A percentile compares a stretch with the other conserved stretches of the same genome.
These are phyloP conservation scores for Aquilaria sinensis DNA, from an alignment of 345 rosid species.

Conservation along the genomic window DNA sequence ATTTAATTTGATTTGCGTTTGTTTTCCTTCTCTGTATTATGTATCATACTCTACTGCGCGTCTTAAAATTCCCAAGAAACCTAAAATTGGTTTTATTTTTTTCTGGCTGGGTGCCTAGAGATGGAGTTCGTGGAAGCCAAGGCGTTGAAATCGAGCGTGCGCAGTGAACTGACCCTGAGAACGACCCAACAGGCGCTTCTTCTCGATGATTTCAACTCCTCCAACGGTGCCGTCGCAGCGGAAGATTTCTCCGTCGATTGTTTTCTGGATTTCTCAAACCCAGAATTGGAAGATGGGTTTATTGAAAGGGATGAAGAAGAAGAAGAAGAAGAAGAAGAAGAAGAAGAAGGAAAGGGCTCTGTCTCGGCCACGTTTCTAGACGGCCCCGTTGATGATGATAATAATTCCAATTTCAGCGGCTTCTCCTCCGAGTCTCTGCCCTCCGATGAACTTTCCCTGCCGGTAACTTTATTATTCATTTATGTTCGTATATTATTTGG, in stretches of 20 bases:
- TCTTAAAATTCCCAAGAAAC: no score
- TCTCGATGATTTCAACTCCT: slow-evolving; percentile 26
- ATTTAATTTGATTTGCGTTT: not conserved
- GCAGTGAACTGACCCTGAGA: slow-evolving; percentile 31
- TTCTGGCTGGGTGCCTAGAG: not conserved
- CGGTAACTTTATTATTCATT: slow-evolving; percentile 17
- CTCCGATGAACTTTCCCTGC: slow-evolving; percentile 28
- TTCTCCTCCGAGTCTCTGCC: slow-evolving; percentile 21
- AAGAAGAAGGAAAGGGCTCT: slow-evolving; percentile 21
- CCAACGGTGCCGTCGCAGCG: slow-evolving; percentile 15
- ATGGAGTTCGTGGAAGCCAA: slow-evolving; percentile 49
- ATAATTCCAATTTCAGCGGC: slow-evolving; percentile 21
- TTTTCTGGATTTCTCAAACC: slow-evolving; percentile 55
- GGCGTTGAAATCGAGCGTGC: slow-evolving; percentile 53
- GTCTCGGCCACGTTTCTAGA: slow-evolving; percentile 34
- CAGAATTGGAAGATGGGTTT: slow-evolving; percentile 22
- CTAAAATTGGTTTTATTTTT: not conserved
- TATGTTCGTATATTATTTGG: not conserved
- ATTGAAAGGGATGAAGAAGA: slow-evolving; percentile 28
- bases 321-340: slow-evolving; percentile 19
- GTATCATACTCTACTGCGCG: no score
- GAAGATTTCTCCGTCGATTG: slow-evolving; percentile 74
- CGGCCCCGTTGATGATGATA: slow-evolving; percentile 30
- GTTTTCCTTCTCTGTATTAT: no score
- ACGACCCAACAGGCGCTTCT: slow-evolving; percentile 23